phyloP scores from a whole-genome alignment of 768 basidiomycete genomes.

The Tricholoma matsutake region DNA sequence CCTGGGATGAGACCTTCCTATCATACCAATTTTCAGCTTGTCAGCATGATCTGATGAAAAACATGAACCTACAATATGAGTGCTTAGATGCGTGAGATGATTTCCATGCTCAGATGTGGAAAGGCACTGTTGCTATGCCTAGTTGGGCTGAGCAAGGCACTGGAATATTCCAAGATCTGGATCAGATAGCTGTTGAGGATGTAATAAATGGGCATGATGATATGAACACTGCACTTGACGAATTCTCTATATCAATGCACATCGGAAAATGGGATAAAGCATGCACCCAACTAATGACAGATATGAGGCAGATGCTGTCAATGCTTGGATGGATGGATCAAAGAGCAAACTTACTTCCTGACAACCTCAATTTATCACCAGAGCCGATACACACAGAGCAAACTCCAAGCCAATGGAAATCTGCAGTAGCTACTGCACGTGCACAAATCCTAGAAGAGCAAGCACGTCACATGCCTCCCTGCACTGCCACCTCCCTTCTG shows the following conservation, averaged over 20 bases:
- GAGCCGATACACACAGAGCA: too few species aligned
- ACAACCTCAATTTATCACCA: too few species aligned
- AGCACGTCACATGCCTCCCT: neutral
- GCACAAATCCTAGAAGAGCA: neutral
- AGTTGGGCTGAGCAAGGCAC: neutral
- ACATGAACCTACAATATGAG: too few species aligned
- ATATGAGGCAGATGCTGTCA: neutral
- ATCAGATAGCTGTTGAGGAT: neutral
- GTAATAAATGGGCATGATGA: neutral
- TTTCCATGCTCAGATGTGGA: slow-evolving; percentile 5
- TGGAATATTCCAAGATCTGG: neutral
- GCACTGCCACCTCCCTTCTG: neutral
- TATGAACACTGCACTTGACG: neutral
- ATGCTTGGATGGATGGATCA: neutral
- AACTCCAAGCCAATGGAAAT: too few species aligned
- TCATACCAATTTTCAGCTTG: too few species aligned
- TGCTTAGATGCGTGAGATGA: too few species aligned
- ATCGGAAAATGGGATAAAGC: neutral
- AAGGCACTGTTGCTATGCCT: neutral
- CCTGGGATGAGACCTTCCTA: too few species aligned
- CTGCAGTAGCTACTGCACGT: too few species aligned
- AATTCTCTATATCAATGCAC: neutral
- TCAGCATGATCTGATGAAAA: too few species aligned
- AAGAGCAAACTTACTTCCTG: neutral
- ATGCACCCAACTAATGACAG: neutral